phyloP scores from a whole-genome alignment of 495 filamentous ascomycete species.

The Aspergillus hancockii region DNA sequence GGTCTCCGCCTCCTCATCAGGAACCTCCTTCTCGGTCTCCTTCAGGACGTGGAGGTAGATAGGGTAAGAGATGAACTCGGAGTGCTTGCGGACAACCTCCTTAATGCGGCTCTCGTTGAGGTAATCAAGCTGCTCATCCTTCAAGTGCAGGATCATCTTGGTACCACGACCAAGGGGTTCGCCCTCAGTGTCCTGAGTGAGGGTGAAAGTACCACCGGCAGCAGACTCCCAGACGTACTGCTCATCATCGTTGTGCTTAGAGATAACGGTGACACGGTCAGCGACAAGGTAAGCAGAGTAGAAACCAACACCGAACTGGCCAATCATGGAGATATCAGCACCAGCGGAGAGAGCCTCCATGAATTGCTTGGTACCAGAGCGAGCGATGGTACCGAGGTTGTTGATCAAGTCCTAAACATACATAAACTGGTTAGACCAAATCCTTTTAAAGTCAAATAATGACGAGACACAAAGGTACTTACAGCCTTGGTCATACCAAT shows the following conservation, averaged over 20 bases:
- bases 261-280: conserved; percentile 91
- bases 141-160: conserved; percentile 97
- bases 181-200: conserved; percentile 86
- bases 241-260: conserved; percentile 99
- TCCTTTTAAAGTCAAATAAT: background rate
- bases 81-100: conserved; percentile 99
- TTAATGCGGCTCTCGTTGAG: conserved; percentile 98
- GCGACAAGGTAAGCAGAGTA: conserved; percentile 99
- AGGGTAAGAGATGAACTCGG: conserved; percentile 99
- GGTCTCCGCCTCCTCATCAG: conserved; percentile 92
- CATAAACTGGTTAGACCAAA: conserved; percentile 9
- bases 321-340: conserved; percentile 99
- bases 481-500: conserved; percentile 99
- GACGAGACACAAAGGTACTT: conserved; percentile 45
- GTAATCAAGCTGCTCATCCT: conserved; percentile 99
- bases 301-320: conserved; percentile 99
- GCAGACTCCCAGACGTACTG: conserved; percentile 99
- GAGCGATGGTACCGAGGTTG: conserved; percentile 99
- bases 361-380: conserved; percentile 99
- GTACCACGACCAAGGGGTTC: conserved; percentile 91
- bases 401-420: conserved; percentile 86
- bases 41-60: conserved; percentile 99
- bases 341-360: conserved; percentile 98
- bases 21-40: conserved; percentile 98
- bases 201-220: conserved; percentile 96